Base-by-base conservation (phyloP, 169 alveolate genomes). In the Cryptosporidium viatorum region DNA sequence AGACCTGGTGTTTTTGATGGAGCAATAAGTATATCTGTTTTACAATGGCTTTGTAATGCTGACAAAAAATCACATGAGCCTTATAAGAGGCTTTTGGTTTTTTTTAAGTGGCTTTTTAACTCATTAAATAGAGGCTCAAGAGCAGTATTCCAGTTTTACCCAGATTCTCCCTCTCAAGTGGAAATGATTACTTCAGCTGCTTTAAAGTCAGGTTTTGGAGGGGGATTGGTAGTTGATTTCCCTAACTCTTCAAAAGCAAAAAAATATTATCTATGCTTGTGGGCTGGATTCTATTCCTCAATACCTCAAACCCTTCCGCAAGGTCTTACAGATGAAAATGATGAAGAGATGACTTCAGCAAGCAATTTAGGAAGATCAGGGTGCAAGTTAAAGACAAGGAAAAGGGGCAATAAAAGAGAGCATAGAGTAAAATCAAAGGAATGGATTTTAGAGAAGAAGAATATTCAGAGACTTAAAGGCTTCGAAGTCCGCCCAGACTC, bases 181-280 rank as follows among this genome's bases (percentile, higher is more conserved):
- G 98, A 97, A 84, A 93, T 97, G 96, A 94, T 98, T 6, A 96
- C 99, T 1, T 94, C 95, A 69, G 95, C 98, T 33, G 99, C 99
- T 41, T 92, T 96, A 86, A 97, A 96, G 86, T 93, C 96, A 68
- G 98, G 98, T 29, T 98, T 98, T 85, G 96, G 97, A 31, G 99
- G 99, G 0, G 99, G 99, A 43, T 94, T 98, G 31, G 97, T 98
- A 39, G 98, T 98, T 26, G 99, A 98, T 89, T 97, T 94, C 84
- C 99, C 99, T 5, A 95, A 98, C 89, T 96, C 99, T 51, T 92
- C 98, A 21, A 98, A 97, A 94, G 98, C 99, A 7, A 98, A 98
- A 92, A 98, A 98, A 95, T 96, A 97, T 84, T 97, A 95, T 73
- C 94, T 97, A 18, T 97, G 97, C 85, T 91, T 97, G 62, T 96